A percentile compares a stretch with the other conserved stretches of the same genome.
Evolutionary conservation across 2,329 filamentous ascomycete species (phyloP).

Genomic region (Stachybotrys chartarum): DNA sequence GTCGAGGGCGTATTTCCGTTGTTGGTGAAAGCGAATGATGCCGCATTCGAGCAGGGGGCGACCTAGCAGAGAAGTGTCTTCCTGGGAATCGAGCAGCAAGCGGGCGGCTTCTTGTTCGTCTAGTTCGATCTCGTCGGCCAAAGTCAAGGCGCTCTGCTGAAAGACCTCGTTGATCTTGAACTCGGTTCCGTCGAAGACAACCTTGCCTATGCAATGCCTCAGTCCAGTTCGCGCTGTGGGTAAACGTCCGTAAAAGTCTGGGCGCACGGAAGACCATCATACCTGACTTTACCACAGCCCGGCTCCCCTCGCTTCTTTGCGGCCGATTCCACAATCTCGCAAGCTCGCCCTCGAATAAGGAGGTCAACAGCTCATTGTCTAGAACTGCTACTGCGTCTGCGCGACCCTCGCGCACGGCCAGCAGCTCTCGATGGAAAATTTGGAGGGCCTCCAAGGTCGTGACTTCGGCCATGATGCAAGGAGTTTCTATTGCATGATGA

Average conservation of each 20-base stretch:
- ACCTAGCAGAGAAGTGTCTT: slow-evolving; percentile 61
- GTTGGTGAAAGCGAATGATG: slow-evolving; percentile 82
- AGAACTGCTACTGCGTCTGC: slow-evolving; percentile 55
- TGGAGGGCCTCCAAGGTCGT: slow-evolving; percentile 71
- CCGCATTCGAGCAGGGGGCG: slow-evolving; percentile 69
- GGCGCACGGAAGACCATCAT: slow-evolving; percentile 15
- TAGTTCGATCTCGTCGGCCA: slow-evolving; percentile 83
- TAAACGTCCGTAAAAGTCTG: background rate
- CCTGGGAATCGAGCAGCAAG: slow-evolving; percentile 66
- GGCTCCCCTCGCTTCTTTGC: slow-evolving; percentile 66
- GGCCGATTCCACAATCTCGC: slow-evolving; percentile 69
- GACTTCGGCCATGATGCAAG: slow-evolving; percentile 60
- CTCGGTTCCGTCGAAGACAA: slow-evolving; percentile 64
- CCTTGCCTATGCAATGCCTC: slow-evolving; percentile 53
- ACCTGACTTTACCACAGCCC: slow-evolving; percentile 64
- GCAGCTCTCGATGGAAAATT: slow-evolving; percentile 78
- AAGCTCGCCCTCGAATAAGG: slow-evolving; percentile 65
- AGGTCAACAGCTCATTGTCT: slow-evolving; percentile 61
- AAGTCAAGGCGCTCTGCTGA: slow-evolving; percentile 69
- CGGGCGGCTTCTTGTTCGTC: slow-evolving; percentile 81
- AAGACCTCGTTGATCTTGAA: slow-evolving; percentile 84
- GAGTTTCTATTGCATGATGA: slow-evolving; percentile 39
- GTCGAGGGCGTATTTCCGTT: slow-evolving; percentile 75
- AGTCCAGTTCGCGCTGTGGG: slow-evolving; percentile 2
- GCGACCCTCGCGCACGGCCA: slow-evolving; percentile 65